Conservation (phyloP, 768 basidiomycete species). For the Suillus bovinus region DNA sequence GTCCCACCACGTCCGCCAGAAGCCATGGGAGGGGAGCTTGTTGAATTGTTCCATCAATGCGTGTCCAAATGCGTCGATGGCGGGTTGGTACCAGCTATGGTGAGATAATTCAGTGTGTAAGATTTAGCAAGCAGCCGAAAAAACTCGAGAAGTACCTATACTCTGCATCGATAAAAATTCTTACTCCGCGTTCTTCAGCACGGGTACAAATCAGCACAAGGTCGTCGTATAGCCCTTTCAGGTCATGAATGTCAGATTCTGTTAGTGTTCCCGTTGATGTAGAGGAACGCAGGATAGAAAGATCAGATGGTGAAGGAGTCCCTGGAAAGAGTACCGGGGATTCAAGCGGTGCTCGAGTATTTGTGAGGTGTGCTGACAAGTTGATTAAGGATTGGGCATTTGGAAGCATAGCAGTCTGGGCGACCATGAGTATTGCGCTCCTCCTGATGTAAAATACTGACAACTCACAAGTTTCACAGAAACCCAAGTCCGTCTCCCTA, state of each 20-base stretch:
- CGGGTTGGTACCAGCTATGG: constrained; percentile 66
- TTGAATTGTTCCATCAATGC: constrained; percentile 82
- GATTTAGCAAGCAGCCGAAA: background rate
- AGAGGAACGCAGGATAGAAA: constrained; percentile 45
- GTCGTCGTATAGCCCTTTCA: constrained; percentile 62
- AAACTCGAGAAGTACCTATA: constrained; percentile 50
- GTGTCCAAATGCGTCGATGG: constrained; percentile 78
- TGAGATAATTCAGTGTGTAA: background rate
- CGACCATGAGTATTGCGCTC: background rate
- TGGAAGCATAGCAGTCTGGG: constrained; percentile 68
- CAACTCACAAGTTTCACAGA: constrained; percentile 76
- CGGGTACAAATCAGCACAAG: constrained; percentile 62
- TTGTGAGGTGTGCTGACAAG: constrained; percentile 58
- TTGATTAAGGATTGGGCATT: constrained; percentile 59
- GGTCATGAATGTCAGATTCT: constrained; percentile 54
- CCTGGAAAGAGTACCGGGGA: constrained; percentile 66
- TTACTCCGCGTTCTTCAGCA: constrained; percentile 63
- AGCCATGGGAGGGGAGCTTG: constrained; percentile 25
- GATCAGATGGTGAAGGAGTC: constrained; percentile 57
- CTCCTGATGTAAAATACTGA: background rate
- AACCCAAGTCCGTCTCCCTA: constrained; percentile 71
- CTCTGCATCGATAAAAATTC: constrained; percentile 84
- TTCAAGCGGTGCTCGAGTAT: constrained; percentile 36
- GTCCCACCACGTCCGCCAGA: background rate
- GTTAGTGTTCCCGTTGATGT: constrained; percentile 37